Percentiles rank a stretch among this genome's conserved stretches.
Evolutionary conservation across 2,329 filamentous ascomycete species (phyloP).

Genomic region (Colletotrichum salicis): DNA sequence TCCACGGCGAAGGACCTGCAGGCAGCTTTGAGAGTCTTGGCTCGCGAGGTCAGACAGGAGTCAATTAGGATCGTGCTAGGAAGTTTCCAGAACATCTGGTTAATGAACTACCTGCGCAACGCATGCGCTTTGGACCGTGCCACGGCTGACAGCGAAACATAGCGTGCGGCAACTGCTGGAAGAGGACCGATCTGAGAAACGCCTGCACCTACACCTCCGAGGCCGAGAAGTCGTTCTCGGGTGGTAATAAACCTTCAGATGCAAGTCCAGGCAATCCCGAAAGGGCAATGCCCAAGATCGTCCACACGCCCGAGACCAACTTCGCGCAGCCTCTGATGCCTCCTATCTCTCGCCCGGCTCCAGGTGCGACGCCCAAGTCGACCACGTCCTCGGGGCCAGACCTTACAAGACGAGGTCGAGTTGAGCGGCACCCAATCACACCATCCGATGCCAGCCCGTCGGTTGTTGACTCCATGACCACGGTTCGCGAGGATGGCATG

Average conservation of each 20-base stretch:
- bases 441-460: slow-evolving; percentile 42
- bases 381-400: slow-evolving; percentile 18
- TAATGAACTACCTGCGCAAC: too few species aligned
- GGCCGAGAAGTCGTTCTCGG: slow-evolving; percentile 2
- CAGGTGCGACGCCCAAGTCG: slow-evolving; percentile 8
- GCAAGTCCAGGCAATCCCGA: not conserved
- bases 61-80: not conserved
- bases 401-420: slow-evolving; percentile 1
- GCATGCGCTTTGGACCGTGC: not conserved
- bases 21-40: not conserved
- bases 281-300: not conserved
- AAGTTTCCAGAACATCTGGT: not conserved
- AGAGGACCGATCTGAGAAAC: slow-evolving; percentile 42
- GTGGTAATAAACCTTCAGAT: slow-evolving; percentile 5
- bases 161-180: slow-evolving; percentile 47
- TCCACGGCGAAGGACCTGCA: not conserved
- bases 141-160: not conserved
- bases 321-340: slow-evolving; percentile 12
- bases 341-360: not conserved
- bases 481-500: slow-evolving; percentile 52
- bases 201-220: slow-evolving; percentile 43
- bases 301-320: slow-evolving; percentile 9
- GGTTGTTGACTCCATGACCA: slow-evolving; percentile 57
- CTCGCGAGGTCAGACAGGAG: not conserved
- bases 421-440: slow-evolving; percentile 20